Evolutionary conservation across 192 early-diverging fungal genomes (phyloP), one percentile per base, ranked within the genome.

Genomic region (Nowakowskiella sp.): DNA sequence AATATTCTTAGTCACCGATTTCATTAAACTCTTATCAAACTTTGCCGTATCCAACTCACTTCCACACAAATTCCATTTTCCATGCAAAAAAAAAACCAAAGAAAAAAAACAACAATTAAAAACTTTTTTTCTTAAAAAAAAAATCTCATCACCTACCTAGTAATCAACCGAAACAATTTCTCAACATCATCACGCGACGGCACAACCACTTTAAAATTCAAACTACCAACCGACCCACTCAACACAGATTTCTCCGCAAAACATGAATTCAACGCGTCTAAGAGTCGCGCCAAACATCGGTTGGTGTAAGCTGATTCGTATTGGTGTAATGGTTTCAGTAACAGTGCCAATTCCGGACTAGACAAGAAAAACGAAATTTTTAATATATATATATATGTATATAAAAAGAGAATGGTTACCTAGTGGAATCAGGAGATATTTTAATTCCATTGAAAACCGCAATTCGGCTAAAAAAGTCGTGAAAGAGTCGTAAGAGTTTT

Each of bases 21-120:
- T 59, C 7, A 79, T 21, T 9, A 86, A 51, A 10, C 64, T 48
- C 2, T 62, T 45, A 53, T 85, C 84, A 58, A 86, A 82, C 51
- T 81, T 82, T 1, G 73, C 78, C 23, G 63, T 67, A 31, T 85
- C 79, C 25, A 86, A 54, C 56, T 86, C 84, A 42, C 81, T 83
- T 46, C n/a, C n/a, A n/a, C n/a, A n/a, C n/a, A n/a, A n/a, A n/a
- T n/a, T n/a, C n/a, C n/a, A n/a, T n/a, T n/a, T n/a, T n/a, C n/a
- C n/a, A n/a, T n/a, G n/a, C n/a, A n/a, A n/a, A n/a, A n/a, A n/a
- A n/a, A n/a, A n/a, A n/a, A n/a, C n/a, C 13, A 58, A 2, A n/a
- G 32, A 0, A 31, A 62, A 10, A 42, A 42, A 7, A 51, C 26
- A 3, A 63, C 36, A 10, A 39, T 9, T 1, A 8, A 6, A 4